Evolutionary conservation across 352 stramenopile genomes (phyloP).

Genomic region (Bremia lactucae): DNA sequence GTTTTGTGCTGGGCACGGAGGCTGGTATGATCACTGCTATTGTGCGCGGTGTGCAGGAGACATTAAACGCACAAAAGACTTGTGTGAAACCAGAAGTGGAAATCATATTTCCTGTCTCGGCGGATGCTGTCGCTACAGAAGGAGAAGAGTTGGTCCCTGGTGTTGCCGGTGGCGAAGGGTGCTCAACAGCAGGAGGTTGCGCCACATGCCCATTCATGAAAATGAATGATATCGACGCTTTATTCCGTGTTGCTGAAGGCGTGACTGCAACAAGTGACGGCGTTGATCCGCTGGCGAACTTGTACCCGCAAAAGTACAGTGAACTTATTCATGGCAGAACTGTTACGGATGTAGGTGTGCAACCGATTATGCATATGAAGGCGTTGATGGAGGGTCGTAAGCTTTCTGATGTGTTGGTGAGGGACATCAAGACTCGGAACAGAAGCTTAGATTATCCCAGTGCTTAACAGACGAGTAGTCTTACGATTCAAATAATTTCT

Average conservation of each 20-base stretch:
- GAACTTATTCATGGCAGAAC: slow-evolving; percentile 84
- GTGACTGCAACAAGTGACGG: slow-evolving; percentile 25
- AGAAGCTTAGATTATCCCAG: too few relatives aligned
- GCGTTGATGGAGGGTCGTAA: slow-evolving; percentile 87
- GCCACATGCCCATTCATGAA: slow-evolving; percentile 98
- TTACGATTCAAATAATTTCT: too few relatives aligned
- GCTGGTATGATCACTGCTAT: slow-evolving; percentile 98
- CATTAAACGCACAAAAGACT: slow-evolving; percentile 30
- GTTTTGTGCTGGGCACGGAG: slow-evolving; percentile 94
- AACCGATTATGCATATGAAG: slow-evolving; percentile 96
- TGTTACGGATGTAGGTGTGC: slow-evolving; percentile 87
- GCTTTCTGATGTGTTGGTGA: slow-evolving; percentile 78
- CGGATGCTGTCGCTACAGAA: slow-evolving; percentile 84
- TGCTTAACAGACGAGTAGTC: too few relatives aligned
- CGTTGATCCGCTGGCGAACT: slow-evolving; percentile 70
- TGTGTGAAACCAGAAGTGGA: slow-evolving; percentile 80
- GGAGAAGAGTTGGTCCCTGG: slow-evolving; percentile 81
- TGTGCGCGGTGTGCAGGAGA: slow-evolving; percentile 87
- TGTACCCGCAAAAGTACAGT: slow-evolving; percentile 88
- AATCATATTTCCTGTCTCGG: slow-evolving; percentile 95
- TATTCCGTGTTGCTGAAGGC: slow-evolving; percentile 85
- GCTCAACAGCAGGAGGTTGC: slow-evolving; percentile 93
- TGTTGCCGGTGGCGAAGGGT: slow-evolving; percentile 90
- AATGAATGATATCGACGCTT: slow-evolving; percentile 97
- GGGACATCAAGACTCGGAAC: slow-evolving; percentile 73